Evolutionary conservation across 2,329 filamentous ascomycete species (phyloP).

Genomic region (Cytospora leucostoma): DNA sequence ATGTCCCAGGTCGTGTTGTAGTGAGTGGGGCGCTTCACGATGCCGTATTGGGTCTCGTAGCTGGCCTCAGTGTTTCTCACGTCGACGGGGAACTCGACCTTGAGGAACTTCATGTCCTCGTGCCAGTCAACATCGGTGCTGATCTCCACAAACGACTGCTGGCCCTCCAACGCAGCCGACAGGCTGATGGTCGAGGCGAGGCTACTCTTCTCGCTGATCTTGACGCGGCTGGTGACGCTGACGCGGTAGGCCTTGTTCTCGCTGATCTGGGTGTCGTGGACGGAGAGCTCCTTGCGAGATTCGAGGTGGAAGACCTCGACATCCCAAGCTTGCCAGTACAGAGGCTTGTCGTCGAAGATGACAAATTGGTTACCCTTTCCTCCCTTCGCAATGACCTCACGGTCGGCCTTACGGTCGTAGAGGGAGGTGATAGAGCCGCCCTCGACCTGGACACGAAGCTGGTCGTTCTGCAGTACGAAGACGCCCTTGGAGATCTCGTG

Average conservation of each 20-base stretch:
- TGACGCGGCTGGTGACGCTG: slow-evolving; percentile 79
- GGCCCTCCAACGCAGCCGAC: slow-evolving; percentile 64
- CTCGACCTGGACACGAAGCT: slow-evolving; percentile 72
- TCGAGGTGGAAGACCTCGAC: slow-evolving; percentile 95
- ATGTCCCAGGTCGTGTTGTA: slow-evolving; percentile 93
- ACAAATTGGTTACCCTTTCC: slow-evolving; percentile 88
- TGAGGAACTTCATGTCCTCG: slow-evolving; percentile 96
- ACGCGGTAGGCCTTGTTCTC: slow-evolving; percentile 75
- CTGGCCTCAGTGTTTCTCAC: slow-evolving; percentile 87
- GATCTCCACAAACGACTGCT: slow-evolving; percentile 73
- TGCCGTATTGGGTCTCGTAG: slow-evolving; percentile 93
- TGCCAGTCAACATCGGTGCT: slow-evolving; percentile 92
- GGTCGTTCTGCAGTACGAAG: slow-evolving; percentile 78
- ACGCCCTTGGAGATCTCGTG: slow-evolving; percentile 57
- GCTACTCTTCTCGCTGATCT: slow-evolving; percentile 84
- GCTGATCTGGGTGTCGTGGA: slow-evolving; percentile 68
- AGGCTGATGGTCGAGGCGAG: slow-evolving; percentile 85
- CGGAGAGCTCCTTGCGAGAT: slow-evolving; percentile 74
- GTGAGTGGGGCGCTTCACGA: slow-evolving; percentile 87
- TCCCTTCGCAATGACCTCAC: slow-evolving; percentile 74
- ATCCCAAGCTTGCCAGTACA: slow-evolving; percentile 98
- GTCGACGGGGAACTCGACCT: slow-evolving; percentile 96
- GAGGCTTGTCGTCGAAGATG: slow-evolving; percentile 93
- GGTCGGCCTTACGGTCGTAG: slow-evolving; percentile 69
- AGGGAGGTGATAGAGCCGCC: slow-evolving; percentile 81